Evolutionary conservation across 306 rosid species (phyloP).

Genomic region (Fragaria nilgerrensis): DNA sequence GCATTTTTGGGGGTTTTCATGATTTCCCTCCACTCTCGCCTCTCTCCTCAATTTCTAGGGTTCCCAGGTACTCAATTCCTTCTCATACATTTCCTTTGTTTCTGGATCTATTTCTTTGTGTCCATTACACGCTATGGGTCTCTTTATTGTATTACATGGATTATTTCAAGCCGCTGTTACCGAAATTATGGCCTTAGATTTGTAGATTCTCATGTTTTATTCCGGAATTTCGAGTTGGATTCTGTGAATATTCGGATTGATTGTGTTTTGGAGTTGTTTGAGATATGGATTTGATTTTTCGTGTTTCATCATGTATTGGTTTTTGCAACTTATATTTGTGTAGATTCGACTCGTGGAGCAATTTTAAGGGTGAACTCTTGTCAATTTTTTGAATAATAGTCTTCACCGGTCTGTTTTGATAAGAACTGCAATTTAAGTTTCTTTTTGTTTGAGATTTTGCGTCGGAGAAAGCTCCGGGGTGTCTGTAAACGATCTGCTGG

Average conservation of each 20-base stretch:
- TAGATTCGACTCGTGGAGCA: neutral
- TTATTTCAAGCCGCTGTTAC: neutral
- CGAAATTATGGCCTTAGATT: neutral
- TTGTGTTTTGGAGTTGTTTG: neutral
- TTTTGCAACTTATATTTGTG: neutral
- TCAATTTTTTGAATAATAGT: neutral
- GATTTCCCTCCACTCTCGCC: neutral
- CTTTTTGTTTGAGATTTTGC: neutral
- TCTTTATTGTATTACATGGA: neutral
- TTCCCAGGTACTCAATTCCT: conserved; percentile 14
- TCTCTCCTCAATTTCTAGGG: conserved; percentile 12
- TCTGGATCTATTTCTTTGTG: neutral
- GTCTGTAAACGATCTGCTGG: neutral
- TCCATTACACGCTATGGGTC: neutral
- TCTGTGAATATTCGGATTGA: neutral
- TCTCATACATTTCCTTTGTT: neutral
- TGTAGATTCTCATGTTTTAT: neutral
- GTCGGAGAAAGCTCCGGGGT: neutral
- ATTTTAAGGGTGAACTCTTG: neutral
- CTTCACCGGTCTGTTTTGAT: neutral
- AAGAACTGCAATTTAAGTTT: no score
- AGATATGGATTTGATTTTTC: neutral
- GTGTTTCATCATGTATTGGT: neutral
- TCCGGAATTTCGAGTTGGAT: neutral
- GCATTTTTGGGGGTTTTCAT: conserved; percentile 11